Conservation (phyloP, 768 basidiomycete genomes). For the Trametes cubensis region DNA sequence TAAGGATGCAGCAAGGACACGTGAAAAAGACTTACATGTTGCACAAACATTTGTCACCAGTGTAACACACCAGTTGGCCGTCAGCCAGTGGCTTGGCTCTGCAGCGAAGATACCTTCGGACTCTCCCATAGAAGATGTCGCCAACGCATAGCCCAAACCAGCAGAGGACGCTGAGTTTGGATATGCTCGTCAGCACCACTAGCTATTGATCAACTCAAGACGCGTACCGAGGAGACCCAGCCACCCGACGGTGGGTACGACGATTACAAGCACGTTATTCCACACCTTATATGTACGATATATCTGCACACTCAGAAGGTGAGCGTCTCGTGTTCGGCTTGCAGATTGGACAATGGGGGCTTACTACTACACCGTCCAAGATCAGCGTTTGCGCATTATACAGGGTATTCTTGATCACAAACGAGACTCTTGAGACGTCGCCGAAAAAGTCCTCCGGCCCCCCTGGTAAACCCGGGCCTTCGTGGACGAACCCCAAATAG, state of each 20-base stretch:
- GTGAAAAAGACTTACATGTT: not conserved
- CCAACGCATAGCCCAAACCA: constrained; percentile 21
- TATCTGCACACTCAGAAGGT: constrained; percentile 5
- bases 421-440: constrained; percentile 6
- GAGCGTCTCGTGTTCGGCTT: not conserved
- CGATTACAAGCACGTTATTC: constrained; percentile 33
- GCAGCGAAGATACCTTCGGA: constrained; percentile 31
- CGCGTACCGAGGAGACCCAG: constrained; percentile 30
- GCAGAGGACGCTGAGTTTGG: constrained; percentile 5
- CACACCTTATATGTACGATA: constrained; percentile 36
- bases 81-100: constrained; percentile 37
- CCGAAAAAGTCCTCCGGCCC: constrained; percentile 11
- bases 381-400: constrained; percentile 10
- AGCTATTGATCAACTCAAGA: not conserved
- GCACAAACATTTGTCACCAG: constrained; percentile 12
- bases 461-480: not conserved
- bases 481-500: constrained; percentile 6
- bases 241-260: constrained; percentile 36
- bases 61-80: constrained; percentile 4
- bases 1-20: too few relatives aligned
- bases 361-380: constrained; percentile 29
- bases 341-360: not conserved
- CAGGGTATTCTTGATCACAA: constrained; percentile 6
- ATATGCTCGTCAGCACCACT: too few relatives aligned
- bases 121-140: constrained; percentile 18